These are phyloP conservation scores for Ampelocalamus luodianensis DNA, from an alignment of 176 grass and related monocot genomes.

Conservation along the genomic window DNA sequence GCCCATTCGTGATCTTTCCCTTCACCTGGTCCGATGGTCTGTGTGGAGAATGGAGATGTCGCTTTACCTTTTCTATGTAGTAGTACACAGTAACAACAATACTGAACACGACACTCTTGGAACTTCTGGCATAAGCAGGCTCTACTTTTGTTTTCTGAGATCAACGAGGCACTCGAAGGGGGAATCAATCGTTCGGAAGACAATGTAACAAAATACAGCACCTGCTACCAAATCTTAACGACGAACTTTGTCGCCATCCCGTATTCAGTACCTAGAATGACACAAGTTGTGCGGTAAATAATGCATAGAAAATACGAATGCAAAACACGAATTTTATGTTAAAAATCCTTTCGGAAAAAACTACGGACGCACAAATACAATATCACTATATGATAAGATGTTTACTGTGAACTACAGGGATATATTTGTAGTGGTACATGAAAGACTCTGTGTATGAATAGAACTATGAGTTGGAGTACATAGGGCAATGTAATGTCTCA, in stretches of 20 bases:
- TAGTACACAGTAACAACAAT: background rate
- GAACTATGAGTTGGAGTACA: no score
- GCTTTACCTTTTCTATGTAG: background rate
- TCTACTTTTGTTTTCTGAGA: background rate
- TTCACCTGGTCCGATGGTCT: background rate
- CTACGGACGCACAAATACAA: no score
- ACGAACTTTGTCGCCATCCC: background rate
- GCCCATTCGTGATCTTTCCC: background rate
- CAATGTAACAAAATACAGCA: background rate
- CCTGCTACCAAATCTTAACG: background rate
- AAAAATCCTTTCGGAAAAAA: no score
- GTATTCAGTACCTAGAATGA: slow-evolving; percentile 10
- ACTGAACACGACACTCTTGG: background rate
- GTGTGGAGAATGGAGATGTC: background rate
- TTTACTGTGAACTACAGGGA: no score
- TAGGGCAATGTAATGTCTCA: no score
- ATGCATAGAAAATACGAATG: no score
- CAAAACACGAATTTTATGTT: no score
- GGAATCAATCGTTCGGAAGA: background rate
- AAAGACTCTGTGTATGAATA: no score
- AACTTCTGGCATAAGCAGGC: background rate
- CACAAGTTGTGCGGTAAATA: background rate
- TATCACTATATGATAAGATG: no score
- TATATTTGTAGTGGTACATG: no score
- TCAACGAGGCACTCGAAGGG: background rate